Evolutionary conservation across 2,329 filamentous ascomycete species (phyloP), one percentile per base, ranked within the genome.

Genomic region (Fusarium sp.): DNA sequence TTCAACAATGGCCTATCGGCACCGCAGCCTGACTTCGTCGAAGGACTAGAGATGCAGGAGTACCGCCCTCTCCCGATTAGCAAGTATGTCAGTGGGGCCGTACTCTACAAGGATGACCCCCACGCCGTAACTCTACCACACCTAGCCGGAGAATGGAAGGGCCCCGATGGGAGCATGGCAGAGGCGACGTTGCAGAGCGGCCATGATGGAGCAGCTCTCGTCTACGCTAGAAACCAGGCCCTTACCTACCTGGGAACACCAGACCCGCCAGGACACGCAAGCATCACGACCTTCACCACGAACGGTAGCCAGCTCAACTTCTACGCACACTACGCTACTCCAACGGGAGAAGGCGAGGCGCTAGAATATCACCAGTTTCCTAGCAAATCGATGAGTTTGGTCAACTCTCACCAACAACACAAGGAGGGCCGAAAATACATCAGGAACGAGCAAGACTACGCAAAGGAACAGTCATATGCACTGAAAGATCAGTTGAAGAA

Each of bases 1-100:
- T 76, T 77, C 44, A 77, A 78, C 33, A 69, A 73, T 55, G 64
- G 65, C 27, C 64, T 77, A 4, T 74, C 73, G 20, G 62, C 70
- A 44, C 65, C 75, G 25, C 69, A 75, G 51, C 74, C 76, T 31
- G 74, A 76, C 64, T 74, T 72, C 44, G 49, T 77, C 36, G 72
- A 78, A 54, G 74, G 74, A 6, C 63, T 73, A 31, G 38, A 61
- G 11, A 23, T 23, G 51, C 67, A 31, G 2, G 42, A 42, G 11
- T 56, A 42, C 34, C 25, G 2, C 23, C 44, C 44, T 4, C 31
- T 50, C 44, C 44, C 25, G 14, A n/a, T 29, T n/a, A 14, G 31
- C 25, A 4, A 31, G 44, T 9, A 16, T 10, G 8, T 31, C 25
- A 16, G 8, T 8, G 44, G 44, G 8, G 44, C 44, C 14, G 8